phyloP scores from a whole-genome alignment of 345 rosid genomes.

The Cardamine chenopodiifolia region DNA sequence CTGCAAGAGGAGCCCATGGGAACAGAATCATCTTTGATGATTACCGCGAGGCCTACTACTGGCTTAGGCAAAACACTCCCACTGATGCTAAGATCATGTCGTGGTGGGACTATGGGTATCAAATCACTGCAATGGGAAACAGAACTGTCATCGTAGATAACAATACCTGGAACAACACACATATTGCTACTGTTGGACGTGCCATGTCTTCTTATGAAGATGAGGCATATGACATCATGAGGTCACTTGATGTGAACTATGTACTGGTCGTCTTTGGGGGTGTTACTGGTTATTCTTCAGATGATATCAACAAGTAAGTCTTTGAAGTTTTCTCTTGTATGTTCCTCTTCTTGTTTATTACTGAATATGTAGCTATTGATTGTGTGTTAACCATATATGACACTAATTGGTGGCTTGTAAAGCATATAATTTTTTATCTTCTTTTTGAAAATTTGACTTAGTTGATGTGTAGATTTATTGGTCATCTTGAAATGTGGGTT shows the following conservation, averaged over 20 bases:
- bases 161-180: conserved; percentile 99
- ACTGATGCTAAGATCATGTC: conserved; percentile 98
- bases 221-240: conserved; percentile 94
- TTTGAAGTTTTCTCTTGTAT: conserved; percentile 1
- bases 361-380: conserved; percentile 4
- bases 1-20: conserved; percentile 99
- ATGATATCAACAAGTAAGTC: conserved; percentile 96
- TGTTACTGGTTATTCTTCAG: conserved; percentile 99
- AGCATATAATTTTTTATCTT: not conserved
- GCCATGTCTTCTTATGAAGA: conserved; percentile 99
- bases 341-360: not conserved
- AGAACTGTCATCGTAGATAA: conserved; percentile 98
- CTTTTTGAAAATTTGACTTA: not conserved
- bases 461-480: conserved; percentile 23
- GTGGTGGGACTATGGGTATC: conserved; percentile 99
- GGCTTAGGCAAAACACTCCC: conserved; percentile 98
- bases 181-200: conserved; percentile 99
- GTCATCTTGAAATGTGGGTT: conserved; percentile 7
- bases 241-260: conserved; percentile 93
- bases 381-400: not conserved
- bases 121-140: conserved; percentile 99
- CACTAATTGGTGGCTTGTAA: conserved; percentile 11
- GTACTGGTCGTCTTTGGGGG: conserved; percentile 98
- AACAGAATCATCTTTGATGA: conserved; percentile 92
- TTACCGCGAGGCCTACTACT: conserved; percentile 98